A percentile compares a stretch with the other conserved stretches of the same genome.
Evolutionary conservation across 805 yeast species (phyloP).

Genomic region (Kazachstania kunashirensis): DNA sequence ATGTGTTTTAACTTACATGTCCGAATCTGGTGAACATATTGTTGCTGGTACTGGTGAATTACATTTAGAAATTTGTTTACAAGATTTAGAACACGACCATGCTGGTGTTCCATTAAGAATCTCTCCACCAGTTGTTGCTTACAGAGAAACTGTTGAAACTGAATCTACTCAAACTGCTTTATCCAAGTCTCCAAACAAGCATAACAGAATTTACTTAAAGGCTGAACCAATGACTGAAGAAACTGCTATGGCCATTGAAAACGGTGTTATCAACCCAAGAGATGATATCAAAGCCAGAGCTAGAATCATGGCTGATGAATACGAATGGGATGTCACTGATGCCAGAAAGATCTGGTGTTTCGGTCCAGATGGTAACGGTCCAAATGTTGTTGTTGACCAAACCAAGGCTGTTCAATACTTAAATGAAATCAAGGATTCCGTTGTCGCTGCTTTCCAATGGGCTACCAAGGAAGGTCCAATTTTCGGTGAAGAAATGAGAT

Average conservation of each 20-base stretch:
- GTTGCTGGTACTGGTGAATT: conserved; percentile 99
- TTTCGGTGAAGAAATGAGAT: conserved; percentile 93
- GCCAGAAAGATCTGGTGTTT: conserved; percentile 99
- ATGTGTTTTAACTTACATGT: conserved; percentile 82
- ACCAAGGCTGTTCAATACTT: conserved; percentile 99
- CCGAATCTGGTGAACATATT: conserved; percentile 97
- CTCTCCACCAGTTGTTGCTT: conserved; percentile 95
- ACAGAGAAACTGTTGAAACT: conserved; percentile 95
- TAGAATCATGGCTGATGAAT: conserved; percentile 96
- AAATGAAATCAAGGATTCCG: conserved; percentile 98
- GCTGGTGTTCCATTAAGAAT: conserved; percentile 98
- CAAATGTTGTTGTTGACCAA: conserved; percentile 97
- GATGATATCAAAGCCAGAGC: conserved; percentile 99
- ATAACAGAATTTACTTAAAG: conserved; percentile 97
- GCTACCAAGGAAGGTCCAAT: conserved; percentile 99
- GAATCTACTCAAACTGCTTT: conserved; percentile 94
- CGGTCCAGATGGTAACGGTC: conserved; percentile 99
- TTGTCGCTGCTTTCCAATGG: conserved; percentile 99
- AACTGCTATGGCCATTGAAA: conserved; percentile 82
- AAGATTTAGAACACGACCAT: conserved; percentile 95
- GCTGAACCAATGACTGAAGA: conserved; percentile 96
- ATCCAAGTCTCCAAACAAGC: conserved; percentile 99
- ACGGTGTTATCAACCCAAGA: conserved; percentile 84
- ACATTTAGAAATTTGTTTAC: conserved; percentile 95
- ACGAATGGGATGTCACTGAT: conserved; percentile 98